A percentile compares a stretch with the other conserved stretches of the same genome.
These are phyloP conservation scores for Tricholoma matsutake DNA, from an alignment of 768 basidiomycete species.

Conservation along the genomic window DNA sequence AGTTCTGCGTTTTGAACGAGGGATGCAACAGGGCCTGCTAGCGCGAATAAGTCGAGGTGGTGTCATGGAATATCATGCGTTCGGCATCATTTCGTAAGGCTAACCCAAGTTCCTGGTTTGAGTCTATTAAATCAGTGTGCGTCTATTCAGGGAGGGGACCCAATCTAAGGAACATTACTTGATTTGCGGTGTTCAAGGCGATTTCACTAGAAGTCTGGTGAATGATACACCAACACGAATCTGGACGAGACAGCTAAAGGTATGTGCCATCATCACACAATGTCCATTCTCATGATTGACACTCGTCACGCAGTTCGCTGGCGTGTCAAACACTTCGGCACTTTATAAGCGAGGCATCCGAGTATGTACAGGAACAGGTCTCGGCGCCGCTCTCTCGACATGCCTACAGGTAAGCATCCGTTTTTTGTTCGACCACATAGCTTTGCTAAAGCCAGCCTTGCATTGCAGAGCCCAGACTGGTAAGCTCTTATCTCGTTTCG, in stretches of 20 bases:
- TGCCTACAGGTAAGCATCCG: slow-evolving; percentile 64
- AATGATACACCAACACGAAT: slow-evolving; percentile 65
- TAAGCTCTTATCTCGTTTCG: slow-evolving; percentile 21
- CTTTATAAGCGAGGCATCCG: slow-evolving; percentile 80
- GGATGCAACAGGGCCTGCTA: slow-evolving; percentile 83
- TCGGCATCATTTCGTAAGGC: slow-evolving; percentile 76
- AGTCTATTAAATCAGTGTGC: slow-evolving; percentile 1
- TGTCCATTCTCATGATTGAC: neutral
- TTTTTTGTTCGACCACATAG: neutral
- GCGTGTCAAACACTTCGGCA: slow-evolving; percentile 75
- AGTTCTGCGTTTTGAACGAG: slow-evolving; percentile 74
- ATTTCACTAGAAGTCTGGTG: slow-evolving; percentile 75
- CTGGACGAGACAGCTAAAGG: slow-evolving; percentile 84
- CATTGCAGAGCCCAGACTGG: slow-evolving; percentile 45
- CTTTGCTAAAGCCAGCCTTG: slow-evolving; percentile 18
- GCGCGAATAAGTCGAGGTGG: slow-evolving; percentile 75
- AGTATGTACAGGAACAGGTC: slow-evolving; percentile 82
- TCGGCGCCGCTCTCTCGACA: slow-evolving; percentile 79
- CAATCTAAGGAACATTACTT: slow-evolving; percentile 78
- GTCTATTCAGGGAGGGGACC: slow-evolving; percentile 57
- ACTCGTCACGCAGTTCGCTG: slow-evolving; percentile 56
- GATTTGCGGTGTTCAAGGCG: slow-evolving; percentile 82
- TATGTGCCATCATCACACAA: slow-evolving; percentile 16
- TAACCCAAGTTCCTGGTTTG: neutral
- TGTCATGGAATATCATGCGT: slow-evolving; percentile 84